Conservation (phyloP, 768 basidiomycete genomes). For the Lentinula detonsa region DNA sequence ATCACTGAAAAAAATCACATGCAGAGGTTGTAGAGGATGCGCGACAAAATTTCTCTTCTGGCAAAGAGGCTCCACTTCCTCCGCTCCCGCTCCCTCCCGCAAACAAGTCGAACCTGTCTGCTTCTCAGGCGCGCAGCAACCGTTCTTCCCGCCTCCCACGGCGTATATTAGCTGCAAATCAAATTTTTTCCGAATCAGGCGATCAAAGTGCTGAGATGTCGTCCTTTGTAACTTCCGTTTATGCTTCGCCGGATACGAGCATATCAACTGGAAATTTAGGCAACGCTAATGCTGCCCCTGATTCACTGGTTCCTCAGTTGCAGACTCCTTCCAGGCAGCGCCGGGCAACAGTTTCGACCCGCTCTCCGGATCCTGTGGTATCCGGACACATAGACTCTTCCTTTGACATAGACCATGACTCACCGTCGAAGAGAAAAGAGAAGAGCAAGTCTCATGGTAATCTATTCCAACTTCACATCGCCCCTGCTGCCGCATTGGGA, state of each 20-base stretch:
- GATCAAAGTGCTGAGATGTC: conserved; percentile 25
- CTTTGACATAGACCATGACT: conserved; percentile 32
- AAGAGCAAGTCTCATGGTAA: conserved; percentile 65
- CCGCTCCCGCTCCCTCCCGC: conserved; percentile 59
- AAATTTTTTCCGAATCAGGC: conserved; percentile 54
- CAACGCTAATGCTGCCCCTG: conserved; percentile 6
- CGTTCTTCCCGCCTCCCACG: conserved; percentile 55
- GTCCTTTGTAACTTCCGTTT: conserved; percentile 25
- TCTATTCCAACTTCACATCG: conserved; percentile 57
- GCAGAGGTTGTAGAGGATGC: conserved; percentile 81
- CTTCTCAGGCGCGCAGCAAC: conserved; percentile 32
- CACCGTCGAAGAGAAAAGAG: conserved; percentile 59
- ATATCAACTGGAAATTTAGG: conserved; percentile 9
- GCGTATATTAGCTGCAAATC: conserved; percentile 56
- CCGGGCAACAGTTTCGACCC: conserved; percentile 64
- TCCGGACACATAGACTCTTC: conserved; percentile 12
- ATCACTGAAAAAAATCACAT: conserved; percentile 10
- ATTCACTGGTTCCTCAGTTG: conserved; percentile 22
- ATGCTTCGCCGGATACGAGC: conserved; percentile 20
- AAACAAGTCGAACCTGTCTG: conserved; percentile 32
- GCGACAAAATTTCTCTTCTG: conserved; percentile 64
- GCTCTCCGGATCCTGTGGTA: conserved; percentile 44
- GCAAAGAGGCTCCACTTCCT: conserved; percentile 43
- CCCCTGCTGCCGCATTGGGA: conserved; percentile 57
- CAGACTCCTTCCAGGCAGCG: conserved; percentile 40